These are phyloP conservation scores for Heliosperma pusillum DNA, from an alignment of 148 eudicot genomes.

Conservation along the genomic window DNA sequence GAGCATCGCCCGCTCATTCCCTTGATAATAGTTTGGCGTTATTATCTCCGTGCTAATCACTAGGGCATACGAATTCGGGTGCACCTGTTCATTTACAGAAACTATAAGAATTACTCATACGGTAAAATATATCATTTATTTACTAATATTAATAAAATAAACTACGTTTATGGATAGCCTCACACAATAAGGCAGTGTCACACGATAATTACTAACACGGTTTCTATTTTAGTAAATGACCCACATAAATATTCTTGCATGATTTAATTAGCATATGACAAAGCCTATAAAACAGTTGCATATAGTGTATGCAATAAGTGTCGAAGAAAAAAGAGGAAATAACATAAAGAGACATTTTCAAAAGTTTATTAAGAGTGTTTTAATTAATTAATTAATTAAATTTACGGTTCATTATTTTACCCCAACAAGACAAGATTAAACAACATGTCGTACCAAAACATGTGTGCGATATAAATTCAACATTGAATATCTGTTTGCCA, in stretches of 20 bases:
- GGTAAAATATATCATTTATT: no score
- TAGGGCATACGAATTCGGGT: conserved; percentile 55
- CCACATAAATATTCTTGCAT: no score
- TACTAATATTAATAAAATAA: no score
- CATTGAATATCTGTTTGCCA: not conserved
- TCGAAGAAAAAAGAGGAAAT: not conserved
- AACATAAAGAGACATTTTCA: not conserved
- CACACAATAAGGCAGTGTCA: no score
- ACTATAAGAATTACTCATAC: no score
- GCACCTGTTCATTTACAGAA: conserved; percentile 16
- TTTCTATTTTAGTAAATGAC: no score
- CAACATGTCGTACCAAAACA: not conserved
- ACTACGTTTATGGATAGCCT: no score
- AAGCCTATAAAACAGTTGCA: no score
- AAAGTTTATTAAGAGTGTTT: not conserved
- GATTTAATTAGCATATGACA: no score
- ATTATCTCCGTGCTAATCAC: conserved; percentile 73
- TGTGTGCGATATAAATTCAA: not conserved
- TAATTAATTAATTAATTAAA: no score
- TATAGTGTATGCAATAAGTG: no score
- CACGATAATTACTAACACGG: no score
- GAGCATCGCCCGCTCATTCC: conserved; percentile 68
- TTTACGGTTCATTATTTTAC: not conserved
- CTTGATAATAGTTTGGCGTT: conserved; percentile 68
- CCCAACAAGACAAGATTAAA: not conserved